Percentiles rank a stretch among this genome's conserved stretches.
Evolutionary conservation across 768 basidiomycete genomes (phyloP).

Genomic region (Boletus pseudo-olivaceus): DNA sequence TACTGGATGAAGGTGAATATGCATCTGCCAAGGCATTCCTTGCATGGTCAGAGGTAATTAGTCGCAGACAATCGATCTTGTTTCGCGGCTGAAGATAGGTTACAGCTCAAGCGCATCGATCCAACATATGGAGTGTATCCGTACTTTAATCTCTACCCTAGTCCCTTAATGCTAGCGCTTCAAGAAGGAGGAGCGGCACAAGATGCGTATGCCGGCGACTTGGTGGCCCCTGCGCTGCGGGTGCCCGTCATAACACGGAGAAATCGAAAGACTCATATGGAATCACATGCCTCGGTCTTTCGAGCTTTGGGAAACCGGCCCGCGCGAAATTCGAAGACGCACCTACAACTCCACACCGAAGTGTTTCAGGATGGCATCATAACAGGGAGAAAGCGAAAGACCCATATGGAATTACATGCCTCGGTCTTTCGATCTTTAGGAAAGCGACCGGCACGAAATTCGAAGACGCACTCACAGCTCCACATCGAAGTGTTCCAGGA

Average conservation of each 20-base stretch:
- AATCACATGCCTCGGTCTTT: constrained; percentile 14
- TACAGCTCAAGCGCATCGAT: background rate
- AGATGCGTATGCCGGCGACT: background rate
- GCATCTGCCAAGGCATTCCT: background rate
- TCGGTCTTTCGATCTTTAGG: constrained; percentile 8
- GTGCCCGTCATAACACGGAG: background rate
- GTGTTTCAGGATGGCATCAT: constrained; percentile 31
- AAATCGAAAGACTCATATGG: constrained; percentile 22
- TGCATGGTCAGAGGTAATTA: constrained; percentile 13
- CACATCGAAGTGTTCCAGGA: constrained; percentile 32
- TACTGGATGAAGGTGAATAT: constrained; percentile 1
- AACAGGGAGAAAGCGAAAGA: constrained; percentile 15
- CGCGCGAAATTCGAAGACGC: constrained; percentile 28
- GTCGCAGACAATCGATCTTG: background rate
- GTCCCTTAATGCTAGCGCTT: background rate
- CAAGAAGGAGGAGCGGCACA: background rate
- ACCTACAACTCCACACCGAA: constrained; percentile 32
- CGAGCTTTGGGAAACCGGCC: constrained; percentile 8
- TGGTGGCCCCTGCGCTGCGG: background rate
- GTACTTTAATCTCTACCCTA: constrained; percentile 23
- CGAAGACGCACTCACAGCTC: constrained; percentile 37
- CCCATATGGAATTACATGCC: constrained; percentile 20
- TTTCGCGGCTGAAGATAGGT: constrained; percentile 1
- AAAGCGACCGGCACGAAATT: constrained; percentile 3
- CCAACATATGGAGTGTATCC: constrained; percentile 20